Conservation (phyloP, 768 basidiomycete genomes). For the Pleurotus citrinopileatus region DNA sequence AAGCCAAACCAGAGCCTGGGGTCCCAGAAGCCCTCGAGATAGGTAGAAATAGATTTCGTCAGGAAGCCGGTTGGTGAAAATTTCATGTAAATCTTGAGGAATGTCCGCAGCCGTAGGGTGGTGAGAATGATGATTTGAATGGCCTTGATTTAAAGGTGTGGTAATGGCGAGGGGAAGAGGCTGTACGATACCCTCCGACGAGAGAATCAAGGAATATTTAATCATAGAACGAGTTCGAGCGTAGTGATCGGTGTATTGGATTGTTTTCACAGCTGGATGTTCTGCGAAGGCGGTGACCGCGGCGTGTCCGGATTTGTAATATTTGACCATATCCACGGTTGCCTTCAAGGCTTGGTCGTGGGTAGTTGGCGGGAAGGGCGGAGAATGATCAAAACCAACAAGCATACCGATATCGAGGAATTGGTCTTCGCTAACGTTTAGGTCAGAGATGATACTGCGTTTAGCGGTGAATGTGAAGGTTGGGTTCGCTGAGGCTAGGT, state of each 20-base stretch:
- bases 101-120: conserved; percentile 85
- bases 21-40: conserved; percentile 85
- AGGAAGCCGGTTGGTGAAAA: conserved; percentile 91
- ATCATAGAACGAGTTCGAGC: conserved; percentile 89
- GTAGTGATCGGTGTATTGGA: conserved; percentile 82
- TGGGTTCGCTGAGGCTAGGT: conserved; percentile 64
- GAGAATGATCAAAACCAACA: conserved; percentile 81
- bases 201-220: conserved; percentile 87
- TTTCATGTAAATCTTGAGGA: conserved; percentile 87
- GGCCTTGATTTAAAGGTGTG: conserved; percentile 44
- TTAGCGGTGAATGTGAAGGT: conserved; percentile 88
- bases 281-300: conserved; percentile 76
- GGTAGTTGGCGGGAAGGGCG: conserved; percentile 77
- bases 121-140: conserved; percentile 55
- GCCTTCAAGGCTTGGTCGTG: conserved; percentile 82
- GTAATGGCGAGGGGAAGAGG: conserved; percentile 75
- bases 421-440: conserved; percentile 78
- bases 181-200: conserved; percentile 79
- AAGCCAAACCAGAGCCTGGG: conserved; percentile 93
- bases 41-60: conserved; percentile 97
- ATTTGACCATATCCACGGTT: conserved; percentile 88
- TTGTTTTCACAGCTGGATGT: conserved; percentile 77
- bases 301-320: conserved; percentile 86
- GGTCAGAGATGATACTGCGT: conserved; percentile 51
- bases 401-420: conserved; percentile 94